Evolutionary conservation across 208 protist genomes (phyloP), one percentile per base, ranked within the genome.

Genomic region (Zelonia costaricensis): DNA sequence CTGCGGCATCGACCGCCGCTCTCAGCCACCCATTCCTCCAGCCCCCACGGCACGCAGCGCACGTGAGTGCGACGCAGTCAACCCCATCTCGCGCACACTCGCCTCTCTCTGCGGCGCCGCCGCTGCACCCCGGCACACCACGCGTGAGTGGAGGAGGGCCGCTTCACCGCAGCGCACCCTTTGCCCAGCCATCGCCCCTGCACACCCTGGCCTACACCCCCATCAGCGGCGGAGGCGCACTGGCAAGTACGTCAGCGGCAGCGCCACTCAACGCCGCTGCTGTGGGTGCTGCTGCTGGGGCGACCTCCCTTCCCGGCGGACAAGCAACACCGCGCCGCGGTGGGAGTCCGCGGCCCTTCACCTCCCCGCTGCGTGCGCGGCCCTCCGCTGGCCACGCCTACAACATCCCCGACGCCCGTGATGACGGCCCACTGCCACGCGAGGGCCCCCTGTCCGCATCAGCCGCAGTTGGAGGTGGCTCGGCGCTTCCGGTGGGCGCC

Each of bases 81-180:
- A n/a, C 40, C 49, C 40, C 33, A 13, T 55, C 28, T 13, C 30
- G 49, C 16, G 52, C 28, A 4, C 33, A 1, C 20, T n/a, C 9
- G 3, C 55, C 38, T 33, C 42, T 48, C 39, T 13, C n/a, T 2
- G 39, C 42, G 15, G 5, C 55, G 3, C 55, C 55, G 27, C 55
- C 55, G n/a, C 12, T 61, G 15, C 55, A 61, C 31, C 55, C 55
- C 3, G 55, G 55, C 15, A 57, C 52, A 16, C 52, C 52, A 23
- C 36, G 36, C 6, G 18, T 35, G 7, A 15, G 31, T 27, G 49
- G 30, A 9, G 16, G 30, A 16, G 7, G 49, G 31, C 49, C 7
- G n/a, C 33, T 10, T 33, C 23, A 22, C 49, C 6, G n/a, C 31
- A 27, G 27, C 31, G 16, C n/a, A 10, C n/a, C n/a, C n/a, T n/a